Evolutionary conservation across 306 rosid genomes (phyloP), one percentile per base, ranked within the genome.

Genomic region (Rosa rugosa): DNA sequence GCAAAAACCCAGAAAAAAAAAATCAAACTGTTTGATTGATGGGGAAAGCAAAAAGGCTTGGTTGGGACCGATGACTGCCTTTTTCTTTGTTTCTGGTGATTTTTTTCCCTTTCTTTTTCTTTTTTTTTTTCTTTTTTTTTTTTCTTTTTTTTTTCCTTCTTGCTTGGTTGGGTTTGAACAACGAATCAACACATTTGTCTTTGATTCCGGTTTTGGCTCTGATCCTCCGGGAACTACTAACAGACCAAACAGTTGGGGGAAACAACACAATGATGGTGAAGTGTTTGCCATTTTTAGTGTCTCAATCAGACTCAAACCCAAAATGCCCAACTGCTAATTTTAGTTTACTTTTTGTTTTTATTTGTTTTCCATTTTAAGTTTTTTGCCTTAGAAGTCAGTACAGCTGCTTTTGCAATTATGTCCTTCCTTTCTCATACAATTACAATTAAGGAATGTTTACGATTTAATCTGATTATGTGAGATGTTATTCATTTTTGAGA

Each of bases 181-280:
- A 71, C 66, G 73, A 76, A 85, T 82, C 86, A 87, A 77, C 77
- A 64, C 91, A 60, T 71, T 82, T 83, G 38, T 77, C 20, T 57
- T 75, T 60, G 85, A 64, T 86, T 84, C 94, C 97, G 91, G 65
- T 56, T 87, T 88, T 69, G 77, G 86, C 88, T 90, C 94, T 93
- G 87, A 82, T 75, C 85, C 89, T 90, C 94, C 97, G 88, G 78
- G 75, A 85, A 88, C 79, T 78, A 81, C 84, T 88, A 77, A 60
- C 72, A 83, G 59, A 82, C 96, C 93, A 81, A 25, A 92, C 88
- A 92, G 71, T 80, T 90, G 86, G 86, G 78, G 84, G 82, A 74
- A 18, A 79, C 77, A 81, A 56, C 83, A 72, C 34, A 80, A 83
- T 42, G 84, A 57, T 72, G 75, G 65, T 36, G 78, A 62, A 64